Conservation (phyloP, 345 rosid genomes). For the Nasturtium officinale region DNA sequence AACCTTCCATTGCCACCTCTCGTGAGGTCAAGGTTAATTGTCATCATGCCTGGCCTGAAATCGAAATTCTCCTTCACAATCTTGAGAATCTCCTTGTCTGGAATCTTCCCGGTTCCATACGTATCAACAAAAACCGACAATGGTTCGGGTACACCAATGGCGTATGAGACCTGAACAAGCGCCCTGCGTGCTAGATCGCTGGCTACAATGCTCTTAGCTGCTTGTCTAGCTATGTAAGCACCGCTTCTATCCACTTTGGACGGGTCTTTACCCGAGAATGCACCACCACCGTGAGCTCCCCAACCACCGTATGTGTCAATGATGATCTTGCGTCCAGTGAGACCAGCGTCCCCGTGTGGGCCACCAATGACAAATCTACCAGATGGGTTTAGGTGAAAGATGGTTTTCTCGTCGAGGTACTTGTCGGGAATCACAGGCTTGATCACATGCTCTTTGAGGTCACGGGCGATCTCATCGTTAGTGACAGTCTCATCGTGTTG, state of each 20-base stretch:
- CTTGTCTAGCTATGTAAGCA: constrained; percentile 83
- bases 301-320: constrained; percentile 78
- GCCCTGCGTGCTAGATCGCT: constrained; percentile 67
- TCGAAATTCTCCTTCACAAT: constrained; percentile 83
- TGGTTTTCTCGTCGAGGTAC: constrained; percentile 85
- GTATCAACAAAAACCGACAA: constrained; percentile 70
- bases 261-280: constrained; percentile 82
- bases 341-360: constrained; percentile 78
- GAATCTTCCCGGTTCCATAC: constrained; percentile 72
- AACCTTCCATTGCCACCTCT: constrained; percentile 80
- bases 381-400: constrained; percentile 86
- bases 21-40: constrained; percentile 73
- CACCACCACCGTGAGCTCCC: constrained; percentile 87
- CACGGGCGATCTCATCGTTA: constrained; percentile 75
- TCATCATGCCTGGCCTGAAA: constrained; percentile 90
- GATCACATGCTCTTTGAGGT: constrained; percentile 82
- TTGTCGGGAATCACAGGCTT: constrained; percentile 73
- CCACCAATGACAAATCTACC: constrained; percentile 84
- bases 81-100: constrained; percentile 80
- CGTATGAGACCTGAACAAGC: constrained; percentile 71
- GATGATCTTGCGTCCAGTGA: constrained; percentile 77
- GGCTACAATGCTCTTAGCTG: constrained; percentile 82
- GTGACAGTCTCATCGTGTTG: constrained; percentile 82
- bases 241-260: constrained; percentile 82
- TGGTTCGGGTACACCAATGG: constrained; percentile 78